Conservation (phyloP, 257 asterid genomes). For the Nicotiana sylvestris region DNA sequence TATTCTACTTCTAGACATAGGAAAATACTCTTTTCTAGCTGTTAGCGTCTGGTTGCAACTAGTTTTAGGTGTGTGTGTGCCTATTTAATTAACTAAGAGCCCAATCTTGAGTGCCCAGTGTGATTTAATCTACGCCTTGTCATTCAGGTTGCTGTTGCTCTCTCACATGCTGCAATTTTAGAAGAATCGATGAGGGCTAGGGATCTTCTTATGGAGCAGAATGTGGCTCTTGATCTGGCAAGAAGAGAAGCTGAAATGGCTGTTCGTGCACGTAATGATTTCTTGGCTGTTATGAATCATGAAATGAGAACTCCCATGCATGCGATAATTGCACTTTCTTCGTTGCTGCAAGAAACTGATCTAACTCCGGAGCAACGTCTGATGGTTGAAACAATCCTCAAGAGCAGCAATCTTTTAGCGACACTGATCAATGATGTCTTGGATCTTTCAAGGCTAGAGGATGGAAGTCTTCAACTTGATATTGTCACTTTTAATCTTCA, state of each 20-base stretch:
- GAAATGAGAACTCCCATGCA: constrained; percentile 99
- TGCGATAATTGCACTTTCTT: constrained; percentile 88
- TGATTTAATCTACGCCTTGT: constrained; percentile 1
- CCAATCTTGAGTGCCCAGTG: neutral
- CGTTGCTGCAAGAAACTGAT: constrained; percentile 84
- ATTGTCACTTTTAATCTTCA: constrained; percentile 69
- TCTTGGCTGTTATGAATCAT: constrained; percentile 98
- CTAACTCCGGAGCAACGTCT: constrained; percentile 93
- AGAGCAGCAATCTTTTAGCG: constrained; percentile 92
- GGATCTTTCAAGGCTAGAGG: constrained; percentile 98
- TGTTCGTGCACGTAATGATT: constrained; percentile 95
- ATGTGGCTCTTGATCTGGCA: constrained; percentile 85
- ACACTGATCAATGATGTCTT: constrained; percentile 94
- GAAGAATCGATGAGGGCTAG: constrained; percentile 98
- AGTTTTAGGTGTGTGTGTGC: neutral
- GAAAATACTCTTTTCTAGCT: neutral
- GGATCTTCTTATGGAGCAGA: constrained; percentile 93
- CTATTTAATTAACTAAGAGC: neutral
- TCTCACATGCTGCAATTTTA: constrained; percentile 94
- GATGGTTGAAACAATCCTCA: constrained; percentile 95
- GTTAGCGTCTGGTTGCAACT: neutral
- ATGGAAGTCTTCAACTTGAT: constrained; percentile 94
- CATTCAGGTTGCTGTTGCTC: constrained; percentile 96
- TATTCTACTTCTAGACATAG: neutral
- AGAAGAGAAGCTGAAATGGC: constrained; percentile 97